phyloP scores from a whole-genome alignment of 495 filamentous ascomycete species.

The Penicillium taxi region DNA sequence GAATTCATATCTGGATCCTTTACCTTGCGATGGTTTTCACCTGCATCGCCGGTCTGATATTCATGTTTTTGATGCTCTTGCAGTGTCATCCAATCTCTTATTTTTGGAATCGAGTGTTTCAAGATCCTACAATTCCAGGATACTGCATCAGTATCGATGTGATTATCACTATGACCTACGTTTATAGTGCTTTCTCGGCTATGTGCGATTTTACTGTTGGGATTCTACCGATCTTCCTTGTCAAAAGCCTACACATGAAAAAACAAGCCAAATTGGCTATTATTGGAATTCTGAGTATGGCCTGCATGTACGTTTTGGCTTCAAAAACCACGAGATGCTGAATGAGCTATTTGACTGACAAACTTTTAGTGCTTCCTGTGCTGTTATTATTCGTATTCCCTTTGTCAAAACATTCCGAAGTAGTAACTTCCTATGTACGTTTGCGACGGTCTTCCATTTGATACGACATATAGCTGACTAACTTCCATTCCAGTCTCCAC shows the following conservation, averaged over 20 bases:
- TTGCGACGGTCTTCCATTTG: background rate
- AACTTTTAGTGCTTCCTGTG: conserved; percentile 27
- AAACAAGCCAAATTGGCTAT: conserved; percentile 31
- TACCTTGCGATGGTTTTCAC: conserved; percentile 33
- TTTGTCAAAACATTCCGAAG: conserved; percentile 32
- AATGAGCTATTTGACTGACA: conserved; percentile 3
- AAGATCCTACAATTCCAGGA: conserved; percentile 25
- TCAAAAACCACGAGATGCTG: background rate
- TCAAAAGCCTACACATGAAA: conserved; percentile 32
- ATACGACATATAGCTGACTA: background rate
- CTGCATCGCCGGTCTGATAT: conserved; percentile 26
- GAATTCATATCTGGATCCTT: conserved; percentile 29
- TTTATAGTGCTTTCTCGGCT: conserved; percentile 35
- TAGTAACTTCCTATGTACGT: conserved; percentile 36
- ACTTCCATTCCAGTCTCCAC: conserved; percentile 30
- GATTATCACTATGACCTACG: conserved; percentile 33
- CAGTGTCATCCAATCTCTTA: conserved; percentile 37
- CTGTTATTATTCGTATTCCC: conserved; percentile 35
- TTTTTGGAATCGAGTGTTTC: conserved; percentile 29
- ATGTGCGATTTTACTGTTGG: conserved; percentile 38
- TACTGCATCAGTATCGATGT: conserved; percentile 31
- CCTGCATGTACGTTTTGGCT: conserved; percentile 31
- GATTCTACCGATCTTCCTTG: conserved; percentile 31
- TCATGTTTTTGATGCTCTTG: conserved; percentile 35
- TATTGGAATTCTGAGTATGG: conserved; percentile 36